phyloP scores from a whole-genome alignment of 2,329 filamentous ascomycete species.

The Decorospora gaudefroyi region DNA sequence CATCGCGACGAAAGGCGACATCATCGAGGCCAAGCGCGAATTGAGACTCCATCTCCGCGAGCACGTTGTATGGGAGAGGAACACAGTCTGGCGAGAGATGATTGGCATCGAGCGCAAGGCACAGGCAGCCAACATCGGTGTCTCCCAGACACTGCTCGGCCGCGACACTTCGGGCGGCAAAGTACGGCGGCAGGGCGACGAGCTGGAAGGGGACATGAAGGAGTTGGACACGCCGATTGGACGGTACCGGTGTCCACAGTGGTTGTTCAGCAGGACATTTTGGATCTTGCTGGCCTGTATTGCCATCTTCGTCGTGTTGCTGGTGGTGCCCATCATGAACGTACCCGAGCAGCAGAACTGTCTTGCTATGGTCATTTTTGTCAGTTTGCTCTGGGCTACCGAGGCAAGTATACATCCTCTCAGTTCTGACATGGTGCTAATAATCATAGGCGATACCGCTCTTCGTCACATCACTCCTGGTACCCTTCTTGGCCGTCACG shows the following conservation, averaged over 20 bases:
- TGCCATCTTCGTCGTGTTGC: constrained; percentile 71
- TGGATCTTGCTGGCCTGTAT: constrained; percentile 73
- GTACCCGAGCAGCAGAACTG: constrained; percentile 94
- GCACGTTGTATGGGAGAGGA: constrained; percentile 98
- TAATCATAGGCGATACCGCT: constrained; percentile 79
- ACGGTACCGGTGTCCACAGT: constrained; percentile 72
- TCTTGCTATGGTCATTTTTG: constrained; percentile 88
- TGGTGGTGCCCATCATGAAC: constrained; percentile 80
- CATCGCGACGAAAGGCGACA: constrained; percentile 80
- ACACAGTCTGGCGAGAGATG: constrained; percentile 98
- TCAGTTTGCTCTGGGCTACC: constrained; percentile 93
- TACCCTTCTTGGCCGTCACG: constrained; percentile 90
- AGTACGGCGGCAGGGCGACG: constrained; percentile 82
- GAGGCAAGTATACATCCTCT: constrained; percentile 62
- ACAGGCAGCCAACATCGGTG: constrained; percentile 88
- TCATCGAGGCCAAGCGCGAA: constrained; percentile 77
- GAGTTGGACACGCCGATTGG: constrained; percentile 80
- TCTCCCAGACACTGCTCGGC: constrained; percentile 76
- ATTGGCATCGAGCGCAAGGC: constrained; percentile 96
- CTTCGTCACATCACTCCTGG: constrained; percentile 91
- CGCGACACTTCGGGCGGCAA: constrained; percentile 69
- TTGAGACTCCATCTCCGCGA: constrained; percentile 88
- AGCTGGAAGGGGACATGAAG: constrained; percentile 67
- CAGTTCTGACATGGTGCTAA: constrained; percentile 26
- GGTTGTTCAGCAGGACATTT: constrained; percentile 83